Percentiles rank a stretch among this genome's conserved stretches.
Evolutionary conservation across 352 stramenopile genomes (phyloP).

Genomic region (Phytopythium delawarense): DNA sequence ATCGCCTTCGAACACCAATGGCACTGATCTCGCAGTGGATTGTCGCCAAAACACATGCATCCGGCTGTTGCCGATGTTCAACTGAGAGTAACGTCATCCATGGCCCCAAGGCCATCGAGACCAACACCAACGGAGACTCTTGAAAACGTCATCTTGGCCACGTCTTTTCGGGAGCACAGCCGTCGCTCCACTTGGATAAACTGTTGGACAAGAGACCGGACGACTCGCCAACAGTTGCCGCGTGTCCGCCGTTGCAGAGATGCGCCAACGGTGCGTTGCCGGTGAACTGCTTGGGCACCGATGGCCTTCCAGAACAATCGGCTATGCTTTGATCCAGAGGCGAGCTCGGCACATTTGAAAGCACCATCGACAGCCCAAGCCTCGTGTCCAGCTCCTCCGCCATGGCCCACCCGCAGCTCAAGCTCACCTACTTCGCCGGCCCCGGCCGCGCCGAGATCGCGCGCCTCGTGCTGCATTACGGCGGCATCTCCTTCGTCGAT

Average conservation of each 20-base stretch:
- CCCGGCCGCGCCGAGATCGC: slow-evolving; percentile 39
- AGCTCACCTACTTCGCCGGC: slow-evolving; percentile 63
- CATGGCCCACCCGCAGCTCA: slow-evolving; percentile 26
- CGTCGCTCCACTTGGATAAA: background rate
- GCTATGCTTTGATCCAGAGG: background rate
- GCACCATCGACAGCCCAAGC: background rate
- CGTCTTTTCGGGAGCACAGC: background rate
- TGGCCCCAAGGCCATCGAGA: no score
- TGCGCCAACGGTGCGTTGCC: background rate
- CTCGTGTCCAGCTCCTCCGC: background rate
- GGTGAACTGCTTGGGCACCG: no score
- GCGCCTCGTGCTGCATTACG: slow-evolving; percentile 42
- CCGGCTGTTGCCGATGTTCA: no score
- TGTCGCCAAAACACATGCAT: no score
- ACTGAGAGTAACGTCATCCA: no score
- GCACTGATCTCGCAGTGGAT: no score
- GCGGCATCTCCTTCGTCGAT: slow-evolving; percentile 32
- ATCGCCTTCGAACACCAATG: no score
- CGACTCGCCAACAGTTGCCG: background rate
- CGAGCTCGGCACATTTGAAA: background rate
- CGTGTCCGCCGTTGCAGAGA: background rate
- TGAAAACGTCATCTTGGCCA: background rate
- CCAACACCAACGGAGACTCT: no score
- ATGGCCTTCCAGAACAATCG: slow-evolving; percentile 1
- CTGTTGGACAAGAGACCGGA: background rate